Conservation (phyloP, 1,284 basidiomycete species). For the Sanghuangporus sanghuang region DNA sequence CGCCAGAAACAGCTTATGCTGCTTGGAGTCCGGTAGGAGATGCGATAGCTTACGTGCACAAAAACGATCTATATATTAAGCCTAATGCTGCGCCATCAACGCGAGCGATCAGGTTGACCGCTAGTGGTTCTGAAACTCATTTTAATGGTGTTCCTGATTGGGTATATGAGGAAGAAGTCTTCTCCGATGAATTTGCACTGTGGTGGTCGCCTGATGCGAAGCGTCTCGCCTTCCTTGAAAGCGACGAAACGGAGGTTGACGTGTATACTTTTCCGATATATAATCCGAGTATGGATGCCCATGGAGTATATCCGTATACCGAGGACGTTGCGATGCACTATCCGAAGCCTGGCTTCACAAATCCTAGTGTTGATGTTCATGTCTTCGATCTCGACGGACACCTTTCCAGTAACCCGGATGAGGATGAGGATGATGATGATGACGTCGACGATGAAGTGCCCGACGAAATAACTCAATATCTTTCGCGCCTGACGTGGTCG, state of each 20-base stretch:
- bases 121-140: slow-evolving; percentile 74
- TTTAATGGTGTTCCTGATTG: slow-evolving; percentile 97
- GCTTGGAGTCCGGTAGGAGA: slow-evolving; percentile 82
- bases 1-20: slow-evolving; percentile 72
- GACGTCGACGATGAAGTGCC: slow-evolving; percentile 25
- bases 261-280: slow-evolving; percentile 88
- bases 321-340: slow-evolving; percentile 79
- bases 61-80: slow-evolving; percentile 83
- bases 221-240: slow-evolving; percentile 79
- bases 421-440: slow-evolving; percentile 13
- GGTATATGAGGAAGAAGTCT: slow-evolving; percentile 96
- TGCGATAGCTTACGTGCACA: slow-evolving; percentile 76
- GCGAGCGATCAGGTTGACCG: slow-evolving; percentile 73
- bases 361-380: slow-evolving; percentile 82
- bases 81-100: slow-evolving; percentile 47
- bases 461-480: slow-evolving; percentile 28
- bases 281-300: slow-evolving; percentile 71
- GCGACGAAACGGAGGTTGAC: slow-evolving; percentile 86
- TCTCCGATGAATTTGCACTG: slow-evolving; percentile 65
- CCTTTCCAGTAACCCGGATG: slow-evolving; percentile 20
- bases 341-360: slow-evolving; percentile 87
- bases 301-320: slow-evolving; percentile 77
- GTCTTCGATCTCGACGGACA: slow-evolving; percentile 69
- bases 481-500: slow-evolving; percentile 60
- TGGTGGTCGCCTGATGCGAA: slow-evolving; percentile 90